Percentiles rank a stretch among this genome's conserved stretches.
These are phyloP conservation scores for Marsdenia floribunda DNA, from an alignment of 257 asterid genomes.

Conservation along the genomic window DNA sequence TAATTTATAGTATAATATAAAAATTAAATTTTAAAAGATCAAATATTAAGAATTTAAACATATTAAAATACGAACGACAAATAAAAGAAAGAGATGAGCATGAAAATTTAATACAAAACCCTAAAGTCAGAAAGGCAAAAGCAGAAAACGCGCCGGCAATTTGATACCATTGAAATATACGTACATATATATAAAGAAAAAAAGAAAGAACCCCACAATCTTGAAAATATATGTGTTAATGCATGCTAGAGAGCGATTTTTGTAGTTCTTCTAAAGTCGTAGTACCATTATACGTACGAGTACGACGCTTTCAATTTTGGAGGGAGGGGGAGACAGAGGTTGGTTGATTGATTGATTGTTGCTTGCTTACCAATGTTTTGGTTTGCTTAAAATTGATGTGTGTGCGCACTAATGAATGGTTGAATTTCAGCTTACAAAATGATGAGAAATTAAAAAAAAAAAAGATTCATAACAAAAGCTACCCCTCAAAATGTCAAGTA, in stretches of 20 bases:
- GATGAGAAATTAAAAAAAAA: too few relatives aligned
- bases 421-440: not conserved
- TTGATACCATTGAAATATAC: slow-evolving; percentile 1
- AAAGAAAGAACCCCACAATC: not conserved
- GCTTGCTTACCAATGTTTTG: not conserved
- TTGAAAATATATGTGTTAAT: not conserved
- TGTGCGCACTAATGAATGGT: not conserved
- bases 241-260: not conserved
- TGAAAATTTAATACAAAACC: not conserved
- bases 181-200: not conserved
- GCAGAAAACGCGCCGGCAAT: slow-evolving; percentile 16
- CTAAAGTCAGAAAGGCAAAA: not conserved
- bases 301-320: not conserved
- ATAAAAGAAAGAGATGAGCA: too few relatives aligned
- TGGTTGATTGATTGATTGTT: not conserved
- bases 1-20: too few relatives aligned
- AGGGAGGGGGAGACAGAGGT: not conserved
- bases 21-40: too few relatives aligned
- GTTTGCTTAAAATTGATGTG: not conserved
- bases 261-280: not conserved
- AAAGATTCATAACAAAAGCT: too few relatives aligned
- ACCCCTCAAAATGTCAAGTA: too few relatives aligned
- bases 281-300: too few relatives aligned
- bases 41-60: too few relatives aligned
- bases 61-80: too few relatives aligned